A percentile compares a stretch with the other conserved stretches of the same genome.
Evolutionary conservation across 768 basidiomycete species (phyloP).

Genomic region (Suillus bovinus): DNA sequence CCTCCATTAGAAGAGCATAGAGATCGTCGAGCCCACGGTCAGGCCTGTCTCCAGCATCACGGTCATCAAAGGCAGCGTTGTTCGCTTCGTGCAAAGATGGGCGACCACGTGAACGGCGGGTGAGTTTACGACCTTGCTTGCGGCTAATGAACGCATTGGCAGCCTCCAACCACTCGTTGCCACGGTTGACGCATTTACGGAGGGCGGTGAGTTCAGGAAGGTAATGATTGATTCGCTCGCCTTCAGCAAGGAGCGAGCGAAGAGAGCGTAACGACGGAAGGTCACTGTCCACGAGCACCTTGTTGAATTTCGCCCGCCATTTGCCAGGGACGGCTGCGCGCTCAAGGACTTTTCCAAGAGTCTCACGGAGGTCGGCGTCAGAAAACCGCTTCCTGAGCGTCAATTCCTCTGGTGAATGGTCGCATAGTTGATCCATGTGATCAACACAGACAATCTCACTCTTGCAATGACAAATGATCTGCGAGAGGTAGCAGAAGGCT

Average conservation of each 20-base stretch:
- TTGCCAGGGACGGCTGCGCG: slow-evolving; percentile 69
- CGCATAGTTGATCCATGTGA: slow-evolving; percentile 79
- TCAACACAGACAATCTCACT: slow-evolving; percentile 82
- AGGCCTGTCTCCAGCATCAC: slow-evolving; percentile 65
- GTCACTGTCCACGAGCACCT: slow-evolving; percentile 64
- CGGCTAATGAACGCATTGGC: slow-evolving; percentile 78
- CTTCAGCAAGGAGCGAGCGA: slow-evolving; percentile 82
- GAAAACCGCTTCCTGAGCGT: slow-evolving; percentile 79
- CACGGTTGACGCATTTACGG: slow-evolving; percentile 76
- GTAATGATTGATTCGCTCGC: slow-evolving; percentile 78
- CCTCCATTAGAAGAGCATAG: slow-evolving; percentile 66
- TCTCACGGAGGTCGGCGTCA: slow-evolving; percentile 74
- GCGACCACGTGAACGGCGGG: slow-evolving; percentile 61
- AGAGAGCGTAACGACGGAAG: slow-evolving; percentile 77
- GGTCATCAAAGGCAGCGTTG: slow-evolving; percentile 34
- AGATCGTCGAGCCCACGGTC: slow-evolving; percentile 75
- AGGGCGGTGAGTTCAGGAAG: slow-evolving; percentile 72
- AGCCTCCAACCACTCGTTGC: slow-evolving; percentile 87
- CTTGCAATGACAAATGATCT: slow-evolving; percentile 81
- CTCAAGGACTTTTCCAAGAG: slow-evolving; percentile 61
- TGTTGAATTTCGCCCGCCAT: slow-evolving; percentile 76
- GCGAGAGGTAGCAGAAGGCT: slow-evolving; percentile 92
- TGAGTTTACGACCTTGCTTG: slow-evolving; percentile 79
- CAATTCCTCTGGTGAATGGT: slow-evolving; percentile 53
- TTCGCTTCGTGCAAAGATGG: slow-evolving; percentile 43